Percentiles rank a stretch among this genome's conserved stretches.
Evolutionary conservation across 2,329 filamentous ascomycete genomes (phyloP).

Genomic region (Capronia coronata): DNA sequence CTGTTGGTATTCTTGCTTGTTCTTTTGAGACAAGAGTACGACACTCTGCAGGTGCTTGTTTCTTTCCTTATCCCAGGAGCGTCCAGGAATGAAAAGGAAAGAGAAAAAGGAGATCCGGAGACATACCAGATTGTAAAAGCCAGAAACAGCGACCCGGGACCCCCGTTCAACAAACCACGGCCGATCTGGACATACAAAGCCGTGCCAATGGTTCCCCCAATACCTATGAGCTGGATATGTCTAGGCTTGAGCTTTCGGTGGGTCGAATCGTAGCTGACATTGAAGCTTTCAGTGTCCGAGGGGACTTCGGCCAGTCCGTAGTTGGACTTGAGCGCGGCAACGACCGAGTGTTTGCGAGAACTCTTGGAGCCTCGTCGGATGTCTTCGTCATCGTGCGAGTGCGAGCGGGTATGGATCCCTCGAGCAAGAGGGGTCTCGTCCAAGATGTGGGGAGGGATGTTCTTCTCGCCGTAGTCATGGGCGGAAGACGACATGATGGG

Average conservation of each 20-base stretch:
- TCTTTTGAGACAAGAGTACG: no score
- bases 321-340: conserved; percentile 25
- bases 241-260: conserved; percentile 39
- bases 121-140: conserved; percentile 43
- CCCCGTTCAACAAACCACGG: conserved; percentile 36
- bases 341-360: conserved; percentile 23
- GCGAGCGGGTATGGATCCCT: conserved; percentile 16
- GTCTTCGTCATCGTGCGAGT: conserved; percentile 21
- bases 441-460: conserved; percentile 13
- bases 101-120: not conserved
- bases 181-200: conserved; percentile 42
- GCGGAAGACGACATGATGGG: conserved; percentile 5
- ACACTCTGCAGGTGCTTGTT: no score
- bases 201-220: conserved; percentile 43
- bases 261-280: conserved; percentile 19
- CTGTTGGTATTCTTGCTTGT: no score
- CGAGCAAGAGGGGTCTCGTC: conserved; percentile 24
- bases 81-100: no score
- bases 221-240: conserved; percentile 44
- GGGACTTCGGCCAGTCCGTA: conserved; percentile 21
- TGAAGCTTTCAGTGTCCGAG: conserved; percentile 9
- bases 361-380: conserved; percentile 16
- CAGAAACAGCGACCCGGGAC: conserved; percentile 40
- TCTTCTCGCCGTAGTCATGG: conserved; percentile 12
- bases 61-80: no score